Conservation (phyloP, 2,329 filamentous ascomycete genomes). For the Mollisia scopiformis region DNA sequence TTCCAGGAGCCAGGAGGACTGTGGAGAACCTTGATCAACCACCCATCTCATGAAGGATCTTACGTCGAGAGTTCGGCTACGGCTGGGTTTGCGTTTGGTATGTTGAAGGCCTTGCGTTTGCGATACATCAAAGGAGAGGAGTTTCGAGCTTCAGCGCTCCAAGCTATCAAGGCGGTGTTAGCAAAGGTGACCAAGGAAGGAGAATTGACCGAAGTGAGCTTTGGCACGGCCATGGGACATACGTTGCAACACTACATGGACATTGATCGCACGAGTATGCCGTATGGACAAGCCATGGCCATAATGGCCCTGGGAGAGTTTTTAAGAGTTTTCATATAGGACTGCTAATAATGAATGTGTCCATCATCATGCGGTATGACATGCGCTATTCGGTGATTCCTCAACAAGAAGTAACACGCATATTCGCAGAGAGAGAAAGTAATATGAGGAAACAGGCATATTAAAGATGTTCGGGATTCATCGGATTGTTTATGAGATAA, state of each 20-base stretch:
- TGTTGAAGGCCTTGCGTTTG: conserved; percentile 73
- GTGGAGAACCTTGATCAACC: conserved; percentile 76
- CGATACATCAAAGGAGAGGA: conserved; percentile 63
- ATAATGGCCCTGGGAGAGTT: conserved; percentile 81
- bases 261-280: conserved; percentile 78
- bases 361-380: neutral
- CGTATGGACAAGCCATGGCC: conserved; percentile 83
- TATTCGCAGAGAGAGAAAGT: too few species aligned
- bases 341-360: neutral
- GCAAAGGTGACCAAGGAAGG: conserved; percentile 67
- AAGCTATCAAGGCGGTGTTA: conserved; percentile 68
- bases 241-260: conserved; percentile 77
- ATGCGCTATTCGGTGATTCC: neutral
- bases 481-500: too few species aligned
- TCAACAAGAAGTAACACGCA: too few species aligned
- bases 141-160: conserved; percentile 63
- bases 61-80: conserved; percentile 79
- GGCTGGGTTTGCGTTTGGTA: conserved; percentile 79
- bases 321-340: conserved; percentile 46
- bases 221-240: conserved; percentile 78
- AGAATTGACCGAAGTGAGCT: conserved; percentile 74
- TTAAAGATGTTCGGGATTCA: too few species aligned
- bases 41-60: conserved; percentile 63
- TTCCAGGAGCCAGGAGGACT: conserved; percentile 65
- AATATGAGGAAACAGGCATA: too few species aligned